Percentiles rank a stretch among this genome's conserved stretches.
phyloP scores from a whole-genome alignment of 2,329 filamentous ascomycete genomes.

The Xylariaceae sp. region DNA sequence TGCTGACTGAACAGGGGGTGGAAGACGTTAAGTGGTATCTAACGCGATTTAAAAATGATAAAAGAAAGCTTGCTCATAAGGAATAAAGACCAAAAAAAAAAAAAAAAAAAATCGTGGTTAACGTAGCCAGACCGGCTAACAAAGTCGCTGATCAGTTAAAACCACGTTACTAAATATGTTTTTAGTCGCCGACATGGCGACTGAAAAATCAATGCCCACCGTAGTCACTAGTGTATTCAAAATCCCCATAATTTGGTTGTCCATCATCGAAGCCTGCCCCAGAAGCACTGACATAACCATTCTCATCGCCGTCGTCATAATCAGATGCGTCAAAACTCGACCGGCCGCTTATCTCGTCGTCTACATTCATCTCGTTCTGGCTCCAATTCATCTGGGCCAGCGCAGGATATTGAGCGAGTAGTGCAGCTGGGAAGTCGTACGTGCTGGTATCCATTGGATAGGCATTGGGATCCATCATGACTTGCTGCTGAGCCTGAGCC shows the following conservation, averaged over 20 bases:
- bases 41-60: slow-evolving; percentile 26
- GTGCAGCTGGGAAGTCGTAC: slow-evolving; percentile 74
- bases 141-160: no score
- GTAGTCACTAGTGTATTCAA: slow-evolving; percentile 50
- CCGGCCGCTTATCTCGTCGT: slow-evolving; percentile 70
- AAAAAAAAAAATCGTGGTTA: neutral
- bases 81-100: slow-evolving; percentile 6
- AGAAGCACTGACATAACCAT: slow-evolving; percentile 59
- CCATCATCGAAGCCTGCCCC: slow-evolving; percentile 55
- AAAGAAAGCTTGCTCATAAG: neutral
- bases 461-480: slow-evolving; percentile 44
- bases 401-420: slow-evolving; percentile 88
- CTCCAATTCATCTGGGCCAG: slow-evolving; percentile 88
- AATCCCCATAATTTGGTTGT: slow-evolving; percentile 49
- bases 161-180: no score
- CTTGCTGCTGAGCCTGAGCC: slow-evolving; percentile 49
- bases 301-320: slow-evolving; percentile 67
- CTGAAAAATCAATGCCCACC: slow-evolving; percentile 36
- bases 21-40: slow-evolving; percentile 31
- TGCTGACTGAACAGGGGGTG: neutral
- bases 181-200: neutral
- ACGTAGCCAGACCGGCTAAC: neutral
- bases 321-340: slow-evolving; percentile 80
- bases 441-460: slow-evolving; percentile 56
- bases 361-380: slow-evolving; percentile 58